These are phyloP conservation scores for Alternaria consortialis DNA, from an alignment of 2,329 filamentous ascomycete species.

Conservation along the genomic window DNA sequence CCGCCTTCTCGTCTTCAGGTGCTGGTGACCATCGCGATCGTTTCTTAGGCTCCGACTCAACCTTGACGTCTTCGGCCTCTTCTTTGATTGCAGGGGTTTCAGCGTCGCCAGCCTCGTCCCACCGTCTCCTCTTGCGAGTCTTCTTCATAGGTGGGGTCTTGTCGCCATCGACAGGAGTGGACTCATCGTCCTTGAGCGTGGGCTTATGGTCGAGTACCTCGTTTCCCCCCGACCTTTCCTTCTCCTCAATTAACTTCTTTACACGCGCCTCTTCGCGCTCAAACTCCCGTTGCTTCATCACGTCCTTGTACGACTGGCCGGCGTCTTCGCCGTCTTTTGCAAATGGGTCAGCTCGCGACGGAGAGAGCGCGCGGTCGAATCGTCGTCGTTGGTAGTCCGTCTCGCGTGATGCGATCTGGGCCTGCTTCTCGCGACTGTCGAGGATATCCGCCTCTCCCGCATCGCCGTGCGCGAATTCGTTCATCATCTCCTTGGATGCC, in stretches of 20 bases:
- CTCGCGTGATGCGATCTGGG: constrained; percentile 89
- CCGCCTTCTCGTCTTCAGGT: constrained; percentile 52
- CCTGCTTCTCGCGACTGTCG: constrained; percentile 85
- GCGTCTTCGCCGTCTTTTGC: constrained; percentile 77
- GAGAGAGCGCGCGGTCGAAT: constrained; percentile 83
- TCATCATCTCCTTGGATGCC: constrained; percentile 87
- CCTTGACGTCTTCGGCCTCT: constrained; percentile 28
- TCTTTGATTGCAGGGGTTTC: constrained; percentile 21
- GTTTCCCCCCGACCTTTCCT: constrained; percentile 68
- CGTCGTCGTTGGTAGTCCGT: constrained; percentile 97
- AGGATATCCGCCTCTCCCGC: constrained; percentile 94
- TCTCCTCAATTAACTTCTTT: constrained; percentile 79
- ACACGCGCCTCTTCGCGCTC: constrained; percentile 95
- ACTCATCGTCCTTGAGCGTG: constrained; percentile 71
- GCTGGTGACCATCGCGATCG: constrained; percentile 84
- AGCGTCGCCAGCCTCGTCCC: constrained; percentile 76
- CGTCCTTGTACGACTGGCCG: constrained; percentile 83
- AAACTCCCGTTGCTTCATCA: constrained; percentile 89
- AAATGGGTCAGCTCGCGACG: constrained; percentile 86
- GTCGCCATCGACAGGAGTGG: constrained; percentile 72
- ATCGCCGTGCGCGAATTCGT: constrained; percentile 89
- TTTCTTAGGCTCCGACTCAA: constrained; percentile 48
- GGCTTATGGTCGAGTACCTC: constrained; percentile 73
- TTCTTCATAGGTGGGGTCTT: constrained; percentile 71
- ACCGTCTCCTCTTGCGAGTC: constrained; percentile 82